Percentiles rank a stretch among this genome's conserved stretches.
Evolutionary conservation across 441 rosid species (phyloP).

Genomic region (Hura crepitans): DNA sequence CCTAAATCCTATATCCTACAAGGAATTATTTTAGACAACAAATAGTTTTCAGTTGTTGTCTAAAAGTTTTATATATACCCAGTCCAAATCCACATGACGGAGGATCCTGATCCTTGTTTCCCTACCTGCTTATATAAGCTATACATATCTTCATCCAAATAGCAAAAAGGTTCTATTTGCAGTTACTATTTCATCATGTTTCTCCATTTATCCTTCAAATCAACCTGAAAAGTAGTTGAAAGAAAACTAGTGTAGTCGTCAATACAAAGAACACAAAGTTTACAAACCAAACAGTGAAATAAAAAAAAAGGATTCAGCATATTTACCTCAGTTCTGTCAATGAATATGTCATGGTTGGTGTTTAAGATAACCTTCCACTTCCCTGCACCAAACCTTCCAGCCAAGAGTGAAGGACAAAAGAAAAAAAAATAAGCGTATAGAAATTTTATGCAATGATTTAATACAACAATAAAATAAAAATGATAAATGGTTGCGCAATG

Average conservation of each 20-base stretch:
- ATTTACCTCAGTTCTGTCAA: constrained; percentile 42
- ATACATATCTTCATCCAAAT: neutral
- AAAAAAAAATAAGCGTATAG: constrained; percentile 8
- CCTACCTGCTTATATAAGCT: neutral
- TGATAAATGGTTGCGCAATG: neutral
- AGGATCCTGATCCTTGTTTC: neutral
- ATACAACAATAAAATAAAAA: neutral
- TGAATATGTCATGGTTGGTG: constrained; percentile 29
- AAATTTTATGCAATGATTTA: neutral
- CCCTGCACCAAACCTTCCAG: constrained; percentile 42
- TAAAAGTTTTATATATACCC: neutral
- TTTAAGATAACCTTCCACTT: constrained; percentile 42
- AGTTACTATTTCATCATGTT: constrained; percentile 30
- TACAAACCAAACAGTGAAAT: neutral
- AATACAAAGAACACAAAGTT: neutral
- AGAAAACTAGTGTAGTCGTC: neutral
- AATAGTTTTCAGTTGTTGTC: neutral
- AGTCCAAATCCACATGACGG: neutral
- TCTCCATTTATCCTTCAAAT: constrained; percentile 54
- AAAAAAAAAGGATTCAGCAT: neutral
- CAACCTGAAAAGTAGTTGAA: constrained; percentile 29
- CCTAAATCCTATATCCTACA: neutral
- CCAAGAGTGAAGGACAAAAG: neutral
- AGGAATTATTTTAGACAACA: neutral
- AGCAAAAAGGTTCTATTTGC: neutral